A percentile compares a stretch with the other conserved stretches of the same genome.
Conservation (phyloP, 2,329 filamentous ascomycete species). For the Colletotrichum caudatum region DNA sequence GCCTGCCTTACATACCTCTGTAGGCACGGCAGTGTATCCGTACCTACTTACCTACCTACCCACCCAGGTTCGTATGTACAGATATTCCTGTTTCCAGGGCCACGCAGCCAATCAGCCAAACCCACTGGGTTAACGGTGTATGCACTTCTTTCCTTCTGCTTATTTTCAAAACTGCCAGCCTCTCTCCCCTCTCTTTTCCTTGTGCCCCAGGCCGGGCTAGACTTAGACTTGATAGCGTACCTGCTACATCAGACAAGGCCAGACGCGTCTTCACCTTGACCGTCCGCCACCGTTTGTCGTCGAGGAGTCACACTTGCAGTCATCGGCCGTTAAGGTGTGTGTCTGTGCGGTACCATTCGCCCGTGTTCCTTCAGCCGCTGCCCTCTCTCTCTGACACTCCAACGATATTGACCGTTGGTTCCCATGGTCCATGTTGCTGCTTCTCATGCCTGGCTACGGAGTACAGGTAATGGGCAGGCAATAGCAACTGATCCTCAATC, state of each 20-base stretch:
- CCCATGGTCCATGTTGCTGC: background rate
- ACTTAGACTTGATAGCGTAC: background rate
- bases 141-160: background rate
- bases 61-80: no score
- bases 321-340: slow-evolving; percentile 36
- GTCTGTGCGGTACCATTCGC: slow-evolving; percentile 36
- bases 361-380: background rate
- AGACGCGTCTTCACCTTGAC: background rate
- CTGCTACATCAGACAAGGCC: slow-evolving; percentile 2
- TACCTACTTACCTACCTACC: no score
- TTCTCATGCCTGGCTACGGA: background rate
- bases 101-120: background rate
- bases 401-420: background rate
- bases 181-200: background rate
- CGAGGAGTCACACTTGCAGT: slow-evolving; percentile 37
- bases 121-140: background rate
- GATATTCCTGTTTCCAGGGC: background rate
- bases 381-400: background rate
- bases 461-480: background rate
- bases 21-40: no score
- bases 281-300: slow-evolving; percentile 25
- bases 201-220: background rate
- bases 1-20: background rate
- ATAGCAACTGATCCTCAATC: background rate
- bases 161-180: background rate